A percentile compares a stretch with the other conserved stretches of the same genome.
Evolutionary conservation across 805 yeast species (phyloP).

Genomic region (Wickerhamiella occidentalis): DNA sequence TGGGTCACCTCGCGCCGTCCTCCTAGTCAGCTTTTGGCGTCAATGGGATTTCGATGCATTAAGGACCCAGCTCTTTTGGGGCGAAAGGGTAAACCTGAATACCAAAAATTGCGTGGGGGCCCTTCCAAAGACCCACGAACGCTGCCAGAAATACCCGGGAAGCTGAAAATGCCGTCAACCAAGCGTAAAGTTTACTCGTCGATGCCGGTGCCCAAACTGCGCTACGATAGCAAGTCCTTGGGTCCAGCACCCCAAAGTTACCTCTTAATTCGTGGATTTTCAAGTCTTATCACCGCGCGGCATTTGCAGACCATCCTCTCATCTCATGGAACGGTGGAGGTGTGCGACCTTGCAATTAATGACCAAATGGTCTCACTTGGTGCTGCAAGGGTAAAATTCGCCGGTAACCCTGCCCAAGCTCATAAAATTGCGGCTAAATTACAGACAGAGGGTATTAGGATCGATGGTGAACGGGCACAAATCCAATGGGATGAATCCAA

Average conservation of each 20-base stretch:
- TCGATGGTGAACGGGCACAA: not conserved
- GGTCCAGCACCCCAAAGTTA: slow-evolving; percentile 7
- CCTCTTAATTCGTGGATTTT: slow-evolving; percentile 4
- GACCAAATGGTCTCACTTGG: slow-evolving; percentile 4
- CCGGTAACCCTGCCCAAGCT: not conserved
- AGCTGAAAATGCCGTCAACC: not conserved
- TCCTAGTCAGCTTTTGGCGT: slow-evolving; percentile 1
- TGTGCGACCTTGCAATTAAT: slow-evolving; percentile 8
- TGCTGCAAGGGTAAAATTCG: slow-evolving; percentile 4
- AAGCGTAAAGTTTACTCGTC: slow-evolving; percentile 8
- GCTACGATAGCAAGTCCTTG: slow-evolving; percentile 6
- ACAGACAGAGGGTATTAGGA: not conserved
- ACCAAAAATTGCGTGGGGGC: not conserved
- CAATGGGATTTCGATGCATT: not conserved
- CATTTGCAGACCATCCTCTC: slow-evolving; percentile 8
- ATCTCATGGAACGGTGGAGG: slow-evolving; percentile 4
- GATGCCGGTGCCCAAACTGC: slow-evolving; percentile 10
- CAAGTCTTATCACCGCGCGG: slow-evolving; percentile 4
- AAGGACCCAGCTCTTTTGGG: not conserved
- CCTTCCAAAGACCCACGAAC: not conserved
- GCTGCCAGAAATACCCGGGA: not conserved
- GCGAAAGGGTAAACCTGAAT: slow-evolving; percentile 1
- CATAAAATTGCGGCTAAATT: not conserved
- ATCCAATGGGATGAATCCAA: slow-evolving; percentile 6
- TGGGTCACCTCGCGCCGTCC: not conserved